A percentile compares a stretch with the other conserved stretches of the same genome.
phyloP scores from a whole-genome alignment of 768 basidiomycete genomes.

The Leccinum sublutescens region DNA sequence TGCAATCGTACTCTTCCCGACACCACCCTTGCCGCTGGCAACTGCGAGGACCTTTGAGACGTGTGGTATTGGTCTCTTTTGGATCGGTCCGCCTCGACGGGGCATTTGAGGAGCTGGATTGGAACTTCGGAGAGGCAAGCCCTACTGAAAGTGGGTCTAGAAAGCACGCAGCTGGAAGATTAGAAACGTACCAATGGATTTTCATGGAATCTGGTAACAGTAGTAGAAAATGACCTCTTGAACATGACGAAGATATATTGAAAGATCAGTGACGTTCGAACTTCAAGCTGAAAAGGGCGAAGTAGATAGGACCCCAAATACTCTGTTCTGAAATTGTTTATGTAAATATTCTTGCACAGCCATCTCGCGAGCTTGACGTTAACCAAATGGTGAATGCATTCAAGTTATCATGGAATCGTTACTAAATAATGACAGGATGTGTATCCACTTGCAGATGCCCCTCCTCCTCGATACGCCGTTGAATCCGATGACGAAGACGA shows the following conservation, averaged over 20 bases:
- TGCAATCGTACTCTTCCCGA: constrained; percentile 80
- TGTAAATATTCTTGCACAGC: not conserved
- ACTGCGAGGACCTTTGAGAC: constrained; percentile 82
- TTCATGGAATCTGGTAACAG: constrained; percentile 37
- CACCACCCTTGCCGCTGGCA: constrained; percentile 93
- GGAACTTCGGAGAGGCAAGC: constrained; percentile 31
- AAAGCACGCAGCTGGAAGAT: not conserved
- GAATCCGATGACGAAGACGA: constrained; percentile 74
- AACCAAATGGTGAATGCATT: constrained; percentile 14
- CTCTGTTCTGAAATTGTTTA: not conserved
- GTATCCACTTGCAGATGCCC: constrained; percentile 56
- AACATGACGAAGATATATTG: not conserved
- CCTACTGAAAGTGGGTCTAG: constrained; percentile 28
- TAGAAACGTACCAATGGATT: constrained; percentile 51
- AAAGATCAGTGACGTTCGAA: too few species aligned
- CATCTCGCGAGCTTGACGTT: too few species aligned
- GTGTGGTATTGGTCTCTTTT: constrained; percentile 60
- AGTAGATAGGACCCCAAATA: constrained; percentile 2
- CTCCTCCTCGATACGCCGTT: constrained; percentile 58
- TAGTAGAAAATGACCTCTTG: constrained; percentile 23
- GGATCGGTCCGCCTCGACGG: constrained; percentile 50
- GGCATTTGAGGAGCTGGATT: constrained; percentile 57
- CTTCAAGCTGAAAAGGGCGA: too few species aligned
- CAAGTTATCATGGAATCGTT: not conserved
- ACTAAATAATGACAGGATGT: constrained; percentile 39